These are phyloP conservation scores for Globisporangium cederbergense DNA, from an alignment of 352 stramenopile genomes.

Conservation along the genomic window DNA sequence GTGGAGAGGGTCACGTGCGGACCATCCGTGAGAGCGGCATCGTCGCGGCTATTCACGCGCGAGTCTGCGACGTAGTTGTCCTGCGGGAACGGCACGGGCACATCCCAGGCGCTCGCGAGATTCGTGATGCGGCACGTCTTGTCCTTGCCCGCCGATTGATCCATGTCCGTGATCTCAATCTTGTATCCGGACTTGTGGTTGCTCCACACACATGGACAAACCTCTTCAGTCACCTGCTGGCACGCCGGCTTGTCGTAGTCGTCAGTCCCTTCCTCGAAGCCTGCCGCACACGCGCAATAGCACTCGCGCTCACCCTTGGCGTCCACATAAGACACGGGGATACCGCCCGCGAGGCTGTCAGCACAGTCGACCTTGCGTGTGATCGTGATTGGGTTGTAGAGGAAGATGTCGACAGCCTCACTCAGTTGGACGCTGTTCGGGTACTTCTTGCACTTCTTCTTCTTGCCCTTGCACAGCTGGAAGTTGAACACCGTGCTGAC, in stretches of 20 bases:
- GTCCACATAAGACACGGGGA: constrained; percentile 49
- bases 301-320: constrained; percentile 34
- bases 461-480: constrained; percentile 19
- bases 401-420: constrained; percentile 42
- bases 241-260: constrained; percentile 24
- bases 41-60: constrained; percentile 25
- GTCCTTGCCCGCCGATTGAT: constrained; percentile 13
- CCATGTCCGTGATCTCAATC: neutral
- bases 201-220: constrained; percentile 50
- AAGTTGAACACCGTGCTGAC: constrained; percentile 11
- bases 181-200: constrained; percentile 19
- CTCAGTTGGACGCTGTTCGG: constrained; percentile 33
- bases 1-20: constrained; percentile 15
- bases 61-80: constrained; percentile 53
- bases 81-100: constrained; percentile 46
- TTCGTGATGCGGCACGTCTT: constrained; percentile 29
- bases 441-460: constrained; percentile 22
- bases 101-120: constrained; percentile 25
- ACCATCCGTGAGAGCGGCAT: neutral
- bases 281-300: constrained; percentile 52
- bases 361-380: constrained; percentile 34
- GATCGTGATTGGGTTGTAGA: constrained; percentile 63
- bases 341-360: constrained; percentile 24
- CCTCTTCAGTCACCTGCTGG: constrained; percentile 22
- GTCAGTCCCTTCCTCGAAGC: constrained; percentile 21